Conservation (phyloP, 2,329 filamentous ascomycete species). For the Xylariaceae sp. region DNA sequence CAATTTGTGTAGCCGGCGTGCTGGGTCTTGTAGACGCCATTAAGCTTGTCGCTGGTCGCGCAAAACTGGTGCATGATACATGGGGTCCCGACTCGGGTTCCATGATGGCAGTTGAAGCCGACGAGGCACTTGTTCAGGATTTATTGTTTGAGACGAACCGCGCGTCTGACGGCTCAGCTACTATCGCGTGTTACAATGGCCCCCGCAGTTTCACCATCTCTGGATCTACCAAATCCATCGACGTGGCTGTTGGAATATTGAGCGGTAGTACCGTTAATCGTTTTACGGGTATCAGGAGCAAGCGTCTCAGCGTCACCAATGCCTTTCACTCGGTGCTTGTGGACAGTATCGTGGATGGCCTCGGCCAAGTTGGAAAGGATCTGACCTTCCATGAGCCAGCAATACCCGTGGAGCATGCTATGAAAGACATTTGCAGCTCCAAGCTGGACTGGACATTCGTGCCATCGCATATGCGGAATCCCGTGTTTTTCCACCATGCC, state of each 20-base stretch:
- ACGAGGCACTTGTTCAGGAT: slow-evolving; percentile 33
- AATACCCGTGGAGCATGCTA: too few species aligned
- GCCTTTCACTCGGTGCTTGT: slow-evolving; percentile 53
- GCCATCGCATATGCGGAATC: too few species aligned
- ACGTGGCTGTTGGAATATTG: slow-evolving; percentile 27
- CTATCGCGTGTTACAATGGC: slow-evolving; percentile 56
- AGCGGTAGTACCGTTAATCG: background rate
- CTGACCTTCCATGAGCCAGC: too few species aligned
- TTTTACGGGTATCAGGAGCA: slow-evolving; percentile 33
- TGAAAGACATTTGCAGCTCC: too few species aligned
- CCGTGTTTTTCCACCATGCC: too few species aligned
- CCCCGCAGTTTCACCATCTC: slow-evolving; percentile 49
- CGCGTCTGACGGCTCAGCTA: too few species aligned
- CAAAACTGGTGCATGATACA: slow-evolving; percentile 36
- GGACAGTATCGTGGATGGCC: slow-evolving; percentile 40
- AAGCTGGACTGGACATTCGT: too few species aligned
- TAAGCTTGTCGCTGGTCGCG: slow-evolving; percentile 38
- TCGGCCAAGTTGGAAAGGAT: too few species aligned
- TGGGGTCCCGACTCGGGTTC: slow-evolving; percentile 46
- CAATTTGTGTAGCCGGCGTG: slow-evolving; percentile 44
- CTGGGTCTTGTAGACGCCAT: slow-evolving; percentile 43
- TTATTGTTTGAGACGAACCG: too few species aligned
- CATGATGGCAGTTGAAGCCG: slow-evolving; percentile 48
- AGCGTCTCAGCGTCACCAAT: slow-evolving; percentile 51
- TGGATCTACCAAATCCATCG: slow-evolving; percentile 42